Evolutionary conservation across 176 grass and related monocot species (phyloP).

Genomic region (Aechmea fasciata): DNA sequence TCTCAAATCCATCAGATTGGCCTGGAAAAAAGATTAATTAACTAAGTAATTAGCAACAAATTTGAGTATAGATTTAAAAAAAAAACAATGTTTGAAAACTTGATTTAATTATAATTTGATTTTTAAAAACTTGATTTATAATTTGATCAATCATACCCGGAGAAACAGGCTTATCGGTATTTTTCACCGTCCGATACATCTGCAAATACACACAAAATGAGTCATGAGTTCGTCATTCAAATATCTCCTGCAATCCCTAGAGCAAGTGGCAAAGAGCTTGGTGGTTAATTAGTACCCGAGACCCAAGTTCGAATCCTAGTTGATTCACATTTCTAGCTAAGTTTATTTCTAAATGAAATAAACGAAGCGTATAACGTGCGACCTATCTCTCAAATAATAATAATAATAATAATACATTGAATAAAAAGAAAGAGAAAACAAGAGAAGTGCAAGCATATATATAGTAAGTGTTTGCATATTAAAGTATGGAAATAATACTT

Average conservation of each 20-base stretch:
- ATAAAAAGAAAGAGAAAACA: not conserved
- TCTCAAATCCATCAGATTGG: conserved; percentile 48
- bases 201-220: conserved; percentile 14
- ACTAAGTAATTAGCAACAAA: not conserved
- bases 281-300: too few species aligned
- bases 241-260: not conserved
- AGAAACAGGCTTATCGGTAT: conserved; percentile 40
- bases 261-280: too few species aligned
- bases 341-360: too few species aligned
- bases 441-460: not conserved
- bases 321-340: too few species aligned
- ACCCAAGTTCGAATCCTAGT: too few species aligned
- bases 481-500: too few species aligned
- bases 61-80: not conserved
- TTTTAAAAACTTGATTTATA: not conserved
- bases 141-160: conserved; percentile 32
- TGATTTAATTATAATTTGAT: too few species aligned
- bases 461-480: not conserved
- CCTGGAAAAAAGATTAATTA: conserved; percentile 3
- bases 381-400: too few species aligned
- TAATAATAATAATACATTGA: not conserved
- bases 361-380: too few species aligned
- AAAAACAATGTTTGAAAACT: too few species aligned
- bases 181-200: conserved; percentile 80
- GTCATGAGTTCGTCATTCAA: not conserved